Conservation (phyloP, 345 rosid species). For the Ceriops decandra region DNA sequence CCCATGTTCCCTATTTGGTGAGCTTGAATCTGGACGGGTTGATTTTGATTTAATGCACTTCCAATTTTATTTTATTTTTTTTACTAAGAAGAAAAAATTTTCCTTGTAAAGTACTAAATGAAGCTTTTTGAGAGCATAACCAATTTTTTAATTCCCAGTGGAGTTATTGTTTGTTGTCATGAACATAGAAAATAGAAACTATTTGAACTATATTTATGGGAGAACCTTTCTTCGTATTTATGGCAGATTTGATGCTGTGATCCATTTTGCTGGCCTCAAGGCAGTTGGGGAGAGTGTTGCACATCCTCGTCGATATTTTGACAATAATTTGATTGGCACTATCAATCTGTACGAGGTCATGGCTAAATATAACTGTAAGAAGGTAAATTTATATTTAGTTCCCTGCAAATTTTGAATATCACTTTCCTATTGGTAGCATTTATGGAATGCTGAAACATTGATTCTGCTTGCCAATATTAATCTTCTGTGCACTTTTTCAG, state of each 20-base stretch:
- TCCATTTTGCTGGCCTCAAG: constrained; percentile 93
- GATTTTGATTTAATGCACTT: neutral
- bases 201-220: neutral
- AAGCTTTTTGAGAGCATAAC: neutral
- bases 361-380: constrained; percentile 73
- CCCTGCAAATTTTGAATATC: neutral
- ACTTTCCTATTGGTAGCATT: neutral
- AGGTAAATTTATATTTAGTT: constrained; percentile 28
- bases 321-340: constrained; percentile 70
- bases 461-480: no score
- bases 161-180: no score
- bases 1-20: neutral
- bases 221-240: constrained; percentile 6
- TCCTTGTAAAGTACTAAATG: neutral
- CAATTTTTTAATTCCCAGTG: no score
- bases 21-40: neutral
- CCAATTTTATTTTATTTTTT: neutral
- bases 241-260: constrained; percentile 83
- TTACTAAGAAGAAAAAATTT: neutral
- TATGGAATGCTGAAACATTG: no score
- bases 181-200: neutral
- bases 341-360: constrained; percentile 65
- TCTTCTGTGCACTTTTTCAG: no score
- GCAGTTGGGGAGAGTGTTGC: constrained; percentile 89
- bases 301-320: constrained; percentile 78